phyloP scores from a whole-genome alignment of 345 rosid genomes.

The Lagerstroemia speciosa region DNA sequence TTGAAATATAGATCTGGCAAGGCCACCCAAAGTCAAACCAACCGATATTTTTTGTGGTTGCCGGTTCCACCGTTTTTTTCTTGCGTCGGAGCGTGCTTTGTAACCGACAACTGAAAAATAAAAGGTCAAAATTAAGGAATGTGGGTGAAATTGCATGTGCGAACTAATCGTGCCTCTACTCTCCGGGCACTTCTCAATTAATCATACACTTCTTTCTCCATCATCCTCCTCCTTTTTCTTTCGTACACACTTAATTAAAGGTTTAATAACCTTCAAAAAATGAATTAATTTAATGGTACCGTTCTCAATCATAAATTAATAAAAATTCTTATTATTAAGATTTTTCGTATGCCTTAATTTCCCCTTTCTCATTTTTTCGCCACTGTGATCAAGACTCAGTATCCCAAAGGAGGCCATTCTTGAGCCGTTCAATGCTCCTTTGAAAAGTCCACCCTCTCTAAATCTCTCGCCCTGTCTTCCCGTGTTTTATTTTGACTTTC shows the following conservation, averaged over 20 bases:
- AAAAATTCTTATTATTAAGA: no score
- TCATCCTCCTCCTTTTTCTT: not conserved
- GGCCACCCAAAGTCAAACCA: no score
- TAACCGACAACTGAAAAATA: not conserved
- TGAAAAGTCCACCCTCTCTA: slow-evolving; percentile 7
- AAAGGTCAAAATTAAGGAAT: not conserved
- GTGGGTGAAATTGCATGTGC: slow-evolving; percentile 1
- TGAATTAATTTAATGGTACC: no score
- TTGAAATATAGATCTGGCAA: no score
- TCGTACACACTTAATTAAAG: no score
- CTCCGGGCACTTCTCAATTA: not conserved
- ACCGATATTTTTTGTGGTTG: no score
- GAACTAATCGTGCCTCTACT: not conserved
- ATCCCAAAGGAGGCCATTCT: slow-evolving; percentile 10
- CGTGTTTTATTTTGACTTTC: slow-evolving; percentile 13
- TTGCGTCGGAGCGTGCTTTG: no score
- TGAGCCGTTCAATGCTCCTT: slow-evolving; percentile 11
- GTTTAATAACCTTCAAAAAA: no score
- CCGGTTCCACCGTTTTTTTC: no score
- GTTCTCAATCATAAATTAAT: no score
- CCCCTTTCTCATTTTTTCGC: not conserved
- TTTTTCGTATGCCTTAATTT: no score
- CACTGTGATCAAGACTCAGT: not conserved
- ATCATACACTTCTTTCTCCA: not conserved
- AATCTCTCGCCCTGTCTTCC: not conserved